Evolutionary conservation across 768 basidiomycete species (phyloP).

Genomic region (Termitomyces sp.): DNA sequence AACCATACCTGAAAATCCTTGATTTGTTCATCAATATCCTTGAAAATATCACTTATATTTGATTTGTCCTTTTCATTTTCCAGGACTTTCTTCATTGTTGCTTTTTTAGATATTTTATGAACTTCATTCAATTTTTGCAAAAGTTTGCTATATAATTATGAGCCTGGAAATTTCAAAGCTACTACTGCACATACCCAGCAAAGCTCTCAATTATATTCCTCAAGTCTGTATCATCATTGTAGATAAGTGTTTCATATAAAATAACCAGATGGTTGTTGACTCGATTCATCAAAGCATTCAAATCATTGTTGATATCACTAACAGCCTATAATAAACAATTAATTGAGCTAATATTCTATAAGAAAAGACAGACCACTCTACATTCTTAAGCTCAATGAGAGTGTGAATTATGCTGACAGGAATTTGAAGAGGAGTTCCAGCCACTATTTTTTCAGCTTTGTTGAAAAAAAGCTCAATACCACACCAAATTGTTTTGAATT

Average conservation of each 20-base stretch:
- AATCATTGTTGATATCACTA: background rate
- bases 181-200: background rate
- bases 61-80: no score
- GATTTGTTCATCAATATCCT: constrained; percentile 8
- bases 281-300: background rate
- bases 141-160: no score
- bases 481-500: background rate
- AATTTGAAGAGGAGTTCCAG: background rate
- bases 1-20: constrained; percentile 12
- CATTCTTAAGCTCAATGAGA: background rate
- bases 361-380: background rate
- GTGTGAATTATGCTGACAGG: background rate
- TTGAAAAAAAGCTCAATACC: background rate
- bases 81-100: no score
- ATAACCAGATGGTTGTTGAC: background rate
- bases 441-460: background rate
- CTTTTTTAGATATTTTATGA: no score
- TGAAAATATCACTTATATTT: background rate
- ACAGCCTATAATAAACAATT: background rate
- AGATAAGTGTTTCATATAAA: background rate
- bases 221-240: background rate
- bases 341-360: background rate
- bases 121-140: no score
- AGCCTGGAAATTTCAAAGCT: background rate
- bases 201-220: background rate